Conservation (phyloP, 2,329 filamentous ascomycete genomes). For the Alternaria infectoria region DNA sequence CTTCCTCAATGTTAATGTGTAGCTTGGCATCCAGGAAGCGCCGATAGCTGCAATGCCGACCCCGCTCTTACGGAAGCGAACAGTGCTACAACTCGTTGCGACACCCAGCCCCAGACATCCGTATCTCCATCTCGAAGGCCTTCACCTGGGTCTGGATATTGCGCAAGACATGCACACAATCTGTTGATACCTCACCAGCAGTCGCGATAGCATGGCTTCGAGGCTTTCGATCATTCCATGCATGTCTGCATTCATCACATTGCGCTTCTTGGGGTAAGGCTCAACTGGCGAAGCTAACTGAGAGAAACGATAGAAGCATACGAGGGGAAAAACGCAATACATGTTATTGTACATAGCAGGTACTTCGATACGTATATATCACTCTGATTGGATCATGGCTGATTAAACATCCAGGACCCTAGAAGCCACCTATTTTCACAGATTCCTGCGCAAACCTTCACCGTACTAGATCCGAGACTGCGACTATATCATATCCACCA, state of each 20-base stretch:
- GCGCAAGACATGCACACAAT: neutral
- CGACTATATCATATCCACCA: neutral
- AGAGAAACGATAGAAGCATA: neutral
- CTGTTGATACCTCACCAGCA: neutral
- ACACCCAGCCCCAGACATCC: neutral
- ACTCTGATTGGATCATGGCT: neutral
- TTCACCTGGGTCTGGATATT: neutral
- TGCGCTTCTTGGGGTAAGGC: neutral
- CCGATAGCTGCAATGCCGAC: constrained; percentile 5
- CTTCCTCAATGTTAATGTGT: constrained; percentile 1
- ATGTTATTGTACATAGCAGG: neutral
- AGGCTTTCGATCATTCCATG: neutral
- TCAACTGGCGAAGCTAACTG: neutral
- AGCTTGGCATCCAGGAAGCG: constrained; percentile 11
- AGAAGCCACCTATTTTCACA: neutral
- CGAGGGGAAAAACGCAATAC: neutral
- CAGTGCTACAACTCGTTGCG: constrained; percentile 6
- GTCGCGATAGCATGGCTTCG: neutral
- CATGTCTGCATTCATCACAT: neutral
- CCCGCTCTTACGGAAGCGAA: constrained; percentile 17
- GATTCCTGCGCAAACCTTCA: neutral
- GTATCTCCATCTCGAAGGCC: neutral
- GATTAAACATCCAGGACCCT: constrained; percentile 2
- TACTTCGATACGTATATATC: neutral
- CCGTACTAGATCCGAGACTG: neutral